These are phyloP conservation scores for Immersiporthe knoxdaviesiana DNA, from an alignment of 2,329 filamentous ascomycete genomes.

Conservation along the genomic window DNA sequence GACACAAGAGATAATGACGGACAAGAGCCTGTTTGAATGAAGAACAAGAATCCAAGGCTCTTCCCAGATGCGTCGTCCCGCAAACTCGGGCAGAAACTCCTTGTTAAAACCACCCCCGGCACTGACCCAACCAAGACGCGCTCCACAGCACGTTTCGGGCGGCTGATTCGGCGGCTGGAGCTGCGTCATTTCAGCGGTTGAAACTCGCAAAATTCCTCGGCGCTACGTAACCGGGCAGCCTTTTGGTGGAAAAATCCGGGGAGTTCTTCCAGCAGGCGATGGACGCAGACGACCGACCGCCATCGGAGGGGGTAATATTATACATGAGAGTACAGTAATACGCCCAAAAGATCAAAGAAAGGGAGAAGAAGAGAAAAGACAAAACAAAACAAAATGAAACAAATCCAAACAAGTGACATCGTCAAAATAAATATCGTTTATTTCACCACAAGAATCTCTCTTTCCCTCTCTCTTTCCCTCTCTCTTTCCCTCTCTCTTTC, in stretches of 20 bases:
- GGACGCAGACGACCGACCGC: constrained; percentile 8
- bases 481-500: neutral
- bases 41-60: neutral
- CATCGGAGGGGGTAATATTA: constrained; percentile 9
- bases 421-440: neutral
- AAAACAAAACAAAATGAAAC: neutral
- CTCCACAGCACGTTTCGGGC: constrained; percentile 25
- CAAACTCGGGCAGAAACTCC: constrained; percentile 1
- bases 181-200: constrained; percentile 7
- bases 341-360: neutral
- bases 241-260: neutral
- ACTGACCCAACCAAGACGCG: constrained; percentile 1
- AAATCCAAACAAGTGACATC: neutral
- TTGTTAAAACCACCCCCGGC: neutral
- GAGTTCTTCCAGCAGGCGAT: neutral
- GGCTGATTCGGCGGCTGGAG: constrained; percentile 6
- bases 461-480: no score
- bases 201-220: constrained; percentile 28
- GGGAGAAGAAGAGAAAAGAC: neutral
- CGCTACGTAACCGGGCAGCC: constrained; percentile 17
- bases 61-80: neutral
- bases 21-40: neutral
- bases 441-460: no score
- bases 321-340: neutral
- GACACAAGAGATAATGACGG: neutral